These are phyloP conservation scores for Aspergillus hiratsukae DNA, from an alignment of 2,329 filamentous ascomycete genomes.

Conservation along the genomic window DNA sequence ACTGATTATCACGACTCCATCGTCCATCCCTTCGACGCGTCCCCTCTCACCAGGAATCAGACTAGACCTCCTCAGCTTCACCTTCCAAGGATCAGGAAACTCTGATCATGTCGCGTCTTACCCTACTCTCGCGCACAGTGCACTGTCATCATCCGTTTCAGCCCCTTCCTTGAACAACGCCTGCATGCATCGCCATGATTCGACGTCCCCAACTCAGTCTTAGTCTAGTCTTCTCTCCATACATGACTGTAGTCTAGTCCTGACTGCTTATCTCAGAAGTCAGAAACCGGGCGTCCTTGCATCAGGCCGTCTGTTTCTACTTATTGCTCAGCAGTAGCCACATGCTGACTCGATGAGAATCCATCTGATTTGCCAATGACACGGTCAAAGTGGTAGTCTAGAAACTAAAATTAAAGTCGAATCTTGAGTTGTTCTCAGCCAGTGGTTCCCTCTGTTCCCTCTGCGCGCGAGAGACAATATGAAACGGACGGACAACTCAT, in stretches of 20 bases:
- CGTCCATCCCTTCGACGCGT: constrained; percentile 22
- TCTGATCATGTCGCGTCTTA: constrained; percentile 4
- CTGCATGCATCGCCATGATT: neutral
- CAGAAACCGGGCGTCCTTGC: neutral
- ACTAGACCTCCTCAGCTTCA: neutral
- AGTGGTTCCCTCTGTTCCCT: neutral
- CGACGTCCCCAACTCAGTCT: too few relatives aligned
- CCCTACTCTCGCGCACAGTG: neutral
- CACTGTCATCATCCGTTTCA: neutral
- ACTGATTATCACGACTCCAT: constrained; percentile 2
- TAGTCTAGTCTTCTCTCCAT: too few relatives aligned
- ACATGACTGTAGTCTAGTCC: too few relatives aligned
- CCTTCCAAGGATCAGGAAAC: neutral
- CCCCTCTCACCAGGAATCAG: neutral
- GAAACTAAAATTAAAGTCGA: neutral
- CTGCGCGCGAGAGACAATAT: neutral
- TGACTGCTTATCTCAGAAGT: neutral
- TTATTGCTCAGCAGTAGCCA: neutral
- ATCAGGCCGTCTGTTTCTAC: neutral
- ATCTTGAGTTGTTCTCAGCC: neutral
- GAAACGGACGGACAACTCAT: neutral
- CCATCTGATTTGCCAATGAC: neutral
- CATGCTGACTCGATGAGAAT: neutral
- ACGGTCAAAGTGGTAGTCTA: neutral
- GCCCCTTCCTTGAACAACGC: neutral